Percentiles rank a stretch among this genome's conserved stretches.
These are phyloP conservation scores for Phytophthora sp. DNA, from an alignment of 352 stramenopile species.

Conservation along the genomic window DNA sequence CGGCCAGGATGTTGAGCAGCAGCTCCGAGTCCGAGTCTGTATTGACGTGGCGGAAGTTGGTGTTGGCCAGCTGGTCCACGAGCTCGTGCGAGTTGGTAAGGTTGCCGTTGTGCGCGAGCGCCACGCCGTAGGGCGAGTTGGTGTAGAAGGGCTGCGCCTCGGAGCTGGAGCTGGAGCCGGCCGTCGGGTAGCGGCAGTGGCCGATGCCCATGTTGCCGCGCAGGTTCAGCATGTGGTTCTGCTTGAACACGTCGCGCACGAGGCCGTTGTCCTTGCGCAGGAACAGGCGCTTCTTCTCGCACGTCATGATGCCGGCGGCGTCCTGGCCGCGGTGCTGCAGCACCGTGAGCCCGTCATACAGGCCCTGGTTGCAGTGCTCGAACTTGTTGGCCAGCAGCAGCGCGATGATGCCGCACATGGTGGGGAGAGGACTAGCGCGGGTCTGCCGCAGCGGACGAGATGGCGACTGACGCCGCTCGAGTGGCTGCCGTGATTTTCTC, in stretches of 20 bases:
- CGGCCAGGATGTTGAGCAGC: slow-evolving; percentile 98
- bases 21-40: slow-evolving; percentile 99
- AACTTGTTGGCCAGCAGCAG: slow-evolving; percentile 96
- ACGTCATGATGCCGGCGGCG: slow-evolving; percentile 97
- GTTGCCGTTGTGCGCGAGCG: slow-evolving; percentile 98
- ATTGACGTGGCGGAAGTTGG: slow-evolving; percentile 97
- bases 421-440: slow-evolving; percentile 5
- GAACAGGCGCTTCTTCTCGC: slow-evolving; percentile 92
- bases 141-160: slow-evolving; percentile 99
- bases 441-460: slow-evolving; percentile 9
- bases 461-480: slow-evolving; percentile 11
- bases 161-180: slow-evolving; percentile 89
- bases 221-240: slow-evolving; percentile 97
- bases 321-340: slow-evolving; percentile 98
- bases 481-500: slow-evolving; percentile 32
- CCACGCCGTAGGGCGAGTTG: slow-evolving; percentile 99
- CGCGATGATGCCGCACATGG: slow-evolving; percentile 98
- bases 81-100: slow-evolving; percentile 98
- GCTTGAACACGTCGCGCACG: slow-evolving; percentile 98
- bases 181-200: slow-evolving; percentile 98
- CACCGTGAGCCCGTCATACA: slow-evolving; percentile 98
- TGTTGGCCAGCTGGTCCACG: slow-evolving; percentile 90
- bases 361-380: slow-evolving; percentile 92
- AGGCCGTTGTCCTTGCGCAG: slow-evolving; percentile 99
- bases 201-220: slow-evolving; percentile 96